phyloP scores from a whole-genome alignment of 1,284 basidiomycete species.

The Fomitopsis betulina region DNA sequence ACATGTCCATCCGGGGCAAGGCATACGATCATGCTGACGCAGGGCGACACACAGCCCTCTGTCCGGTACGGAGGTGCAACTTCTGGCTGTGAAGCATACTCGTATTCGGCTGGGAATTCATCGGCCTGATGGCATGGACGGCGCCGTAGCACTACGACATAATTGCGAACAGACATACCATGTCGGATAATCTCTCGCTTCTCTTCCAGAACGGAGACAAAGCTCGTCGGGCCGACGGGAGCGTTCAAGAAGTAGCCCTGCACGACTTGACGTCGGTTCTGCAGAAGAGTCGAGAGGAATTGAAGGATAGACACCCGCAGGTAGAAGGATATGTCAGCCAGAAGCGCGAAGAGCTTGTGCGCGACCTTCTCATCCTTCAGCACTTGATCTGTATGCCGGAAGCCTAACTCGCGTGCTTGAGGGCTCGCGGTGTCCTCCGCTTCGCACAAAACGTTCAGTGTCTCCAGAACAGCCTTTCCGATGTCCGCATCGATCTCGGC shows the following conservation, averaged over 20 bases:
- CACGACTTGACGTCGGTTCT: slow-evolving; percentile 75
- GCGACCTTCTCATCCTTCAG: slow-evolving; percentile 68
- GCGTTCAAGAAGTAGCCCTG: slow-evolving; percentile 90
- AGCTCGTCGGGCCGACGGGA: slow-evolving; percentile 65
- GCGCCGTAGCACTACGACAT: not conserved
- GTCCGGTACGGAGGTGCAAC: not conserved
- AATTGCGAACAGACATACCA: slow-evolving; percentile 43
- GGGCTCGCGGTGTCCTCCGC: slow-evolving; percentile 41
- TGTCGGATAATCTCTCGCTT: slow-evolving; percentile 82
- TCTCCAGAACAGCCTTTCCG: slow-evolving; percentile 88
- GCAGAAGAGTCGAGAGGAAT: slow-evolving; percentile 75
- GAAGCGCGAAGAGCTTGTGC: slow-evolving; percentile 75
- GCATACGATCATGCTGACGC: not conserved
- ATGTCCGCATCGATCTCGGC: slow-evolving; percentile 87
- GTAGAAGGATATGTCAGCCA: slow-evolving; percentile 80
- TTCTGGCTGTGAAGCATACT: not conserved
- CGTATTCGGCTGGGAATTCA: not conserved
- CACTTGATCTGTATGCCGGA: slow-evolving; percentile 70
- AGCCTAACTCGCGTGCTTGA: slow-evolving; percentile 57
- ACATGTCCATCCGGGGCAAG: not conserved
- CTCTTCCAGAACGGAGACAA: slow-evolving; percentile 76
- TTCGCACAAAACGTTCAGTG: slow-evolving; percentile 75
- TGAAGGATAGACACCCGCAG: slow-evolving; percentile 86
- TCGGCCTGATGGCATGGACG: slow-evolving; percentile 2
- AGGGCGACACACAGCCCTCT: not conserved